Base-by-base conservation (phyloP, 108 stramenopile species). In the Skeletonema costatum region DNA sequence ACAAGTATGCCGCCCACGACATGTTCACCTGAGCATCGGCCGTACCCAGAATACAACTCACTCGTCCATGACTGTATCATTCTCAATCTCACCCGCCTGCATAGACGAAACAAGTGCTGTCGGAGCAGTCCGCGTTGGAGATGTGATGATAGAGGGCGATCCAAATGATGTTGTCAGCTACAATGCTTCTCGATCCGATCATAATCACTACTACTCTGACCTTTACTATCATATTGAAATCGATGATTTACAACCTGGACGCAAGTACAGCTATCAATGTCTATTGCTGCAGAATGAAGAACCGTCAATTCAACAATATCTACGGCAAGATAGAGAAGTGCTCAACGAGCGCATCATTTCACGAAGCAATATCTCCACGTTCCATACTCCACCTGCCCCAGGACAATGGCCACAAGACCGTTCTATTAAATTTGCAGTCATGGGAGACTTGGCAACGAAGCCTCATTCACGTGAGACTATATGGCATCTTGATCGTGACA, bases 261-360 rank as follows among this genome's bases (percentile, higher is more conserved):
- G 90, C 2, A 82, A 56, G 3, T 94, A 94, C 66, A 86, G 85
- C 61, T 94, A 91, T 68, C 29, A 77, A 36, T 86, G 85, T 30
- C 46, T 76, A 58, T 48, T 81, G 3, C 5, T 74, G 42, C 60
- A 12, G 32, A 59, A 41, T 41, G 44, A 46, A 12, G 44, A 46
- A 16, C 14, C 30, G 41, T 42, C 62, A 31, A 5, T 33, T 56
- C 44, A 48, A 51, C 16, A 38, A 17, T 48, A 68, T 50, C 6
- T 46, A 46, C 60, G 56, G 4, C 25, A 60, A 39, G 70, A 29
- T 25, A 33, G 32, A 31, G 29, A 30, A 25, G 10, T 31, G 35
- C 33, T 32, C 39, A 6, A 44, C 8, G 14, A 25, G 9, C 17
- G 50, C 13, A 48, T 70, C 38, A 32, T 77, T 44, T 77, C 76